These are phyloP conservation scores for Solanum hybrid DNA, from an alignment of 305 asterid genomes.

Conservation along the genomic window DNA sequence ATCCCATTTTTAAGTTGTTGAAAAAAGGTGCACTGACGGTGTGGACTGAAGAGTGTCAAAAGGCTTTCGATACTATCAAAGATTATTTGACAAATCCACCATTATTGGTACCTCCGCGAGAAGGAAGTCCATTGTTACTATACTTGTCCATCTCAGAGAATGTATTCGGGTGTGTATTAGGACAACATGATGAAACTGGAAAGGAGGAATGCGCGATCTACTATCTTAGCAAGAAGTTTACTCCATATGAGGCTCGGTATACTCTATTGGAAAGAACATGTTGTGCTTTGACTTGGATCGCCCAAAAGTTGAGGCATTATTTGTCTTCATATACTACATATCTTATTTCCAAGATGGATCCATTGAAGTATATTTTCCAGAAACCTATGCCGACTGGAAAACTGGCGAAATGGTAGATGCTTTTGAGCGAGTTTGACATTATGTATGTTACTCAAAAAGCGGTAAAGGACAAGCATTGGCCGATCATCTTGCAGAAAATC, in stretches of 20 bases:
- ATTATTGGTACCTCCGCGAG: background rate
- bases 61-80: background rate
- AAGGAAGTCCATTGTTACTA: background rate
- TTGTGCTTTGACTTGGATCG: background rate
- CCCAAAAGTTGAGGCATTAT: no score
- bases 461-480: background rate
- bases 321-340: background rate
- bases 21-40: background rate
- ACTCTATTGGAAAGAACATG: background rate
- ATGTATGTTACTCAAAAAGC: background rate
- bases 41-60: background rate
- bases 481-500: background rate
- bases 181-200: background rate
- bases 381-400: background rate
- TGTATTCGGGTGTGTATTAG: background rate
- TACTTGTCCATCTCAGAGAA: background rate
- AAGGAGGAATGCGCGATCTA: no score
- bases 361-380: background rate
- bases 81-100: background rate
- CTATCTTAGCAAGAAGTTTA: background rate
- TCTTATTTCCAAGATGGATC: background rate
- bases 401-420: background rate
- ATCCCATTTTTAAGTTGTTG: background rate
- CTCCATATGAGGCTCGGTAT: background rate
- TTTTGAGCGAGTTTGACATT: no score